Evolutionary conservation across 768 basidiomycete genomes (phyloP), one percentile per base, ranked within the genome.

Genomic region (Lactifluus subvellereus): DNA sequence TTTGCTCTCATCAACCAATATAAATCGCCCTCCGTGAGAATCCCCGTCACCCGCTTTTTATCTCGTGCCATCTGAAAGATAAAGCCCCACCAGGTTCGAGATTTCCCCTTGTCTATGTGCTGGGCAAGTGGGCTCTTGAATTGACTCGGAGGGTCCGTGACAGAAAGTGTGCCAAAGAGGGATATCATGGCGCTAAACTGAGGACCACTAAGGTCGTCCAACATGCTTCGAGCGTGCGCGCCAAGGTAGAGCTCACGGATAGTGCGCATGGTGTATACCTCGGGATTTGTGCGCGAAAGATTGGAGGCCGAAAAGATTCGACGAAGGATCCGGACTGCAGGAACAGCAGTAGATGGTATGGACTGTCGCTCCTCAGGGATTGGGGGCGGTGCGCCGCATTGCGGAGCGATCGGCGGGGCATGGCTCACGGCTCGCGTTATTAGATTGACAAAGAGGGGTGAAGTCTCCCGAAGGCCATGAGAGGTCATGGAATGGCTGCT

Each of bases 1-100:
- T 32, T 57, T 13, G 79, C 80, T 38, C 74, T 79, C 81, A 88
- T 81, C 52, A 82, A 69, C 86, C 86, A 88, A 71, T 82, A 88
- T 53, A 77, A 76, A 69, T 88, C 85, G n/a, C 78, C 74, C 48
- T 74, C 72, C 16, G 63, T 70, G 37, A 73, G 65, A 9, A 61
- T 16, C 60, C 75, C 70, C 42, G 72, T 74, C n/a, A 73, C 61
- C 40, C 65, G 60, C 42, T 70, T 66, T 71, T 85, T 86, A 68
- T 81, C 79, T 40, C 69, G 71, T 9, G 75, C 77, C 11, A 87
- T 67, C 56, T 76, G 73, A 50, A 77, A 53, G 11, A 86, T 71
- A 54, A 84, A 77, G 16, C 74, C 45, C 86, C 85, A 87, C 68
- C 82, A 77, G 7, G 73, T 68, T 51, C 71, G 70, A 42, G 62